Conservation (phyloP, 2,329 filamentous ascomycete species). For the Ophiognomonia clavigignenti-juglandacearum region DNA sequence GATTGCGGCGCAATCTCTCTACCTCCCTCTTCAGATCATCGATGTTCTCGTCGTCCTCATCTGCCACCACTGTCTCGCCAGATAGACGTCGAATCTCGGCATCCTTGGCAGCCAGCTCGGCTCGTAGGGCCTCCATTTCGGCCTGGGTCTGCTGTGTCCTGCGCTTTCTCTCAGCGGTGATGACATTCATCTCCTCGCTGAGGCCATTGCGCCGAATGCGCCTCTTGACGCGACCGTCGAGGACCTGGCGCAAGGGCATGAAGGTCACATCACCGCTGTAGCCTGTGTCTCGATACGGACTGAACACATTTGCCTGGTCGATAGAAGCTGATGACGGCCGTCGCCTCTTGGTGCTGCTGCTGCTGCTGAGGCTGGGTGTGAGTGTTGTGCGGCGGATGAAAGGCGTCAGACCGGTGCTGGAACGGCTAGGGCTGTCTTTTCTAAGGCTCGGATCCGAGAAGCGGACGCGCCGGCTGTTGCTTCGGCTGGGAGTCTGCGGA, state of each 20-base stretch:
- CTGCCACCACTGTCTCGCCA: slow-evolving; percentile 17
- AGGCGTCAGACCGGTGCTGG: slow-evolving; percentile 52
- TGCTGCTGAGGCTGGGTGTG: slow-evolving; percentile 13
- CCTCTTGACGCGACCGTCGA: slow-evolving; percentile 53
- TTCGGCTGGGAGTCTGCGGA: slow-evolving; percentile 23
- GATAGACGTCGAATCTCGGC: slow-evolving; percentile 48
- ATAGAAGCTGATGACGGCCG: slow-evolving; percentile 38
- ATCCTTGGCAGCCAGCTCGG: slow-evolving; percentile 45
- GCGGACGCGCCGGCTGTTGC: slow-evolving; percentile 45
- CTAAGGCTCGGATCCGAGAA: slow-evolving; percentile 52
- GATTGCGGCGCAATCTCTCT: slow-evolving; percentile 4
- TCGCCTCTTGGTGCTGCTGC: slow-evolving; percentile 26
- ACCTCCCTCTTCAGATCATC: slow-evolving; percentile 12
- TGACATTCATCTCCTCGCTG: slow-evolving; percentile 53
- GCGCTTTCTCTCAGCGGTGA: slow-evolving; percentile 41
- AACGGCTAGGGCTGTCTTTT: slow-evolving; percentile 5
- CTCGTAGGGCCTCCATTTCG: slow-evolving; percentile 45
- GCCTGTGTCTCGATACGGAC: slow-evolving; percentile 17
- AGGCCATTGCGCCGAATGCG: slow-evolving; percentile 51
- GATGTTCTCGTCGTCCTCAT: slow-evolving; percentile 4
- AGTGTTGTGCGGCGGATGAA: slow-evolving; percentile 50
- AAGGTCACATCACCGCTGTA: slow-evolving; percentile 38
- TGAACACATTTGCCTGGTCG: slow-evolving; percentile 2
- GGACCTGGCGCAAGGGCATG: slow-evolving; percentile 47
- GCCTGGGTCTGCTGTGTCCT: slow-evolving; percentile 32